Evolutionary conservation across 2,329 filamentous ascomycete genomes (phyloP).

Genomic region (Hirsutella thompsonii): DNA sequence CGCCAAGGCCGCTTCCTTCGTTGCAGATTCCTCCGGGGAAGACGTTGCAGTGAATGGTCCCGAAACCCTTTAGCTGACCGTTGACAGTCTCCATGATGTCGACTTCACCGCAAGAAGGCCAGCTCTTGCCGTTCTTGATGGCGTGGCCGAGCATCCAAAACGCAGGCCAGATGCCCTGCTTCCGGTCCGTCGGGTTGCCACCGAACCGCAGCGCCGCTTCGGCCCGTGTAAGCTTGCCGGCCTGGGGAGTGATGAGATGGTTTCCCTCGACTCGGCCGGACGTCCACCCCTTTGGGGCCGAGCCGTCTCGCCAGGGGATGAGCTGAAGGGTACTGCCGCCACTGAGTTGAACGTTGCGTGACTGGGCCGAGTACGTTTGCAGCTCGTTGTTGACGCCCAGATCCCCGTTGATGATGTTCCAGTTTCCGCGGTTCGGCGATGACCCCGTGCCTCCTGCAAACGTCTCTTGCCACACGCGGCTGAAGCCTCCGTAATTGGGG

Average conservation of each 20-base stretch:
- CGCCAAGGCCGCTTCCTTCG: slow-evolving; percentile 31
- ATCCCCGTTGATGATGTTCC: slow-evolving; percentile 27
- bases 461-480: slow-evolving; percentile 27
- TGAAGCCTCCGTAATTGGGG: slow-evolving; percentile 26
- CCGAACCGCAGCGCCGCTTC: slow-evolving; percentile 36
- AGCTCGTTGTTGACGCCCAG: slow-evolving; percentile 38
- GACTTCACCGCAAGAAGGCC: slow-evolving; percentile 43
- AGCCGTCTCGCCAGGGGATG: slow-evolving; percentile 27
- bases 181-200: slow-evolving; percentile 21
- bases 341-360: slow-evolving; percentile 34
- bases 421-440: slow-evolving; percentile 20
- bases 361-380: slow-evolving; percentile 33
- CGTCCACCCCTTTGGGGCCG: slow-evolving; percentile 31
- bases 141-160: slow-evolving; percentile 44
- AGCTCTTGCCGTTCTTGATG: slow-evolving; percentile 31
- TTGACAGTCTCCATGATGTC: slow-evolving; percentile 46
- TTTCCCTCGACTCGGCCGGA: slow-evolving; percentile 41
- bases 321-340: slow-evolving; percentile 38
- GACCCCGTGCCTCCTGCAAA: slow-evolving; percentile 25
- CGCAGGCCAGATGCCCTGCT: slow-evolving; percentile 45
- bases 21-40: slow-evolving; percentile 34
- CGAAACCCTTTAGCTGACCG: slow-evolving; percentile 30
- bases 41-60: slow-evolving; percentile 38
- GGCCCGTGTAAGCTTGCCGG: slow-evolving; percentile 31
- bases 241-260: slow-evolving; percentile 29